A percentile compares a stretch with the other conserved stretches of the same genome.
phyloP scores from a whole-genome alignment of 495 filamentous ascomycete genomes.

The Penicillium macrosclerotiorum region DNA sequence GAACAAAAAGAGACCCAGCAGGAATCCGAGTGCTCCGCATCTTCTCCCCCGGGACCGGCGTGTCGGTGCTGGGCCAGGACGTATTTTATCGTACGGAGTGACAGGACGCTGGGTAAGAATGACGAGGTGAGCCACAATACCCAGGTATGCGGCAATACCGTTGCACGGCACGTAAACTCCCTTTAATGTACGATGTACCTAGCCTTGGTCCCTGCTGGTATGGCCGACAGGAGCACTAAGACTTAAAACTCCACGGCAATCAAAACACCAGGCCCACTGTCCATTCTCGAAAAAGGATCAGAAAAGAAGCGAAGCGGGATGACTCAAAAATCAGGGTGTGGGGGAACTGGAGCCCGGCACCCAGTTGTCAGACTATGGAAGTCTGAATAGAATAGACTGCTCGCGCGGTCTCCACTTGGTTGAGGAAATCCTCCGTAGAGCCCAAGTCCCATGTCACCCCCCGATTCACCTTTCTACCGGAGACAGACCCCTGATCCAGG shows the following conservation, averaged over 20 bases:
- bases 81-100: no score
- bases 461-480: background rate
- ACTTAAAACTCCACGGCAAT: no score
- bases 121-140: conserved; percentile 19
- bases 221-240: no score
- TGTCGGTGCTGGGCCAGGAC: conserved; percentile 27
- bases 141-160: conserved; percentile 13
- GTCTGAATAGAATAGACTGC: conserved; percentile 26
- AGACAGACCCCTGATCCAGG: no score
- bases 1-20: no score
- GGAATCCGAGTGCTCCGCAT: conserved; percentile 32
- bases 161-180: no score
- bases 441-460: no score
- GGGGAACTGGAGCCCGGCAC: conserved; percentile 26
- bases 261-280: no score
- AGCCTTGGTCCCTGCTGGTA: no score
- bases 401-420: conserved; percentile 12
- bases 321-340: conserved; percentile 20
- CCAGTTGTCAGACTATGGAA: conserved; percentile 20
- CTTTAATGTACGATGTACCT: no score
- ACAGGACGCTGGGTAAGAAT: conserved; percentile 15
- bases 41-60: conserved; percentile 29
- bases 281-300: background rate
- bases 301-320: background rate
- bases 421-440: conserved; percentile 16